phyloP scores from a whole-genome alignment of 306 rosid species.

The Cajanus cajan region DNA sequence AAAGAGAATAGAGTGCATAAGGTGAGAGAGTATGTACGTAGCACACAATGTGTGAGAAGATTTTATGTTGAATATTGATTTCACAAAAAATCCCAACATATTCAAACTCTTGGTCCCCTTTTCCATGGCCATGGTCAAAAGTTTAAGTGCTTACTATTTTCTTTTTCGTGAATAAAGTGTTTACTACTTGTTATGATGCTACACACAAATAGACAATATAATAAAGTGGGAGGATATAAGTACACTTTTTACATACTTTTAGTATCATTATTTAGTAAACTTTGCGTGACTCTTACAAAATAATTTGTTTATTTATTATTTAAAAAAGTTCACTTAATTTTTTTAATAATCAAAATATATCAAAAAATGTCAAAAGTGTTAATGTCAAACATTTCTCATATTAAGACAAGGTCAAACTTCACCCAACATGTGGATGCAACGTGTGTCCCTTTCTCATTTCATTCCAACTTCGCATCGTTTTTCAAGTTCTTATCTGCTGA shows the following conservation, averaged over 20 bases:
- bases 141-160: not conserved
- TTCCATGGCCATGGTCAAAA: not conserved
- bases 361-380: not conserved
- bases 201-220: too few relatives aligned
- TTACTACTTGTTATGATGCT: too few relatives aligned
- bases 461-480: not conserved
- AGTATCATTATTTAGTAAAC: not conserved
- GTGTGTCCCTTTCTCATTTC: not conserved
- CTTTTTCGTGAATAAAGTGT: too few relatives aligned
- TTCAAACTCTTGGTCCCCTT: not conserved
- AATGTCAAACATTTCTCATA: not conserved
- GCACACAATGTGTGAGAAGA: too few relatives aligned
- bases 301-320: not conserved
- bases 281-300: not conserved
- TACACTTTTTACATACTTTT: too few relatives aligned
- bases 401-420: too few relatives aligned
- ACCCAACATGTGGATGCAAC: not conserved
- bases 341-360: too few relatives aligned
- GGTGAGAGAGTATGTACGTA: too few relatives aligned
- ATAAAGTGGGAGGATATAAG: too few relatives aligned
- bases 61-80: not conserved
- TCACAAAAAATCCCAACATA: not conserved
- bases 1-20: too few relatives aligned
- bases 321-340: not conserved
- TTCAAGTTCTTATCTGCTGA: not conserved